Evolutionary conservation across 192 early-diverging fungal genomes (phyloP), one percentile per base, ranked within the genome.

Genomic region (Coemansia nantahalensis): DNA sequence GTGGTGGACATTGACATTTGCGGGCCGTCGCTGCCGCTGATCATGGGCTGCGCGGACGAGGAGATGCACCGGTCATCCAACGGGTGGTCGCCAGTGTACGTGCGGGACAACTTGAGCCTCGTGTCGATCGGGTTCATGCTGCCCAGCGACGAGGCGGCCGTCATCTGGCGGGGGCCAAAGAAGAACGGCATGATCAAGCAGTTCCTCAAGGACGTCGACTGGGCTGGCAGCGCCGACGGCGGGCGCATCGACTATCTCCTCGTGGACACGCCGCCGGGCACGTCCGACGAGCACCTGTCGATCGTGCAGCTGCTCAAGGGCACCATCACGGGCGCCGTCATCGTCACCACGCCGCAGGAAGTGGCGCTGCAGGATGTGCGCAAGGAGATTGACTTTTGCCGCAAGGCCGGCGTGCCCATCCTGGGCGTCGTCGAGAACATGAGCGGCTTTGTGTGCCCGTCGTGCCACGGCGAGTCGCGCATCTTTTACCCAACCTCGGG

Each of bases 401-500:
- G 58, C 30, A 68, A 62, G 37, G 91, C 92, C 50, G 79, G 80
- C 28, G 81, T 99, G 16, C 88, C 87, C 1, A 86, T 99, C 48
- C 68, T 97, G 18, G 96, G 96, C 5, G 71, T 99, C 4, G 90
- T 99, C 8, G 96, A 99, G 65, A 97, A 97, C 64, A 96, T 99
- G 96, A 83, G 83, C 52, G 96, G 94, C 8, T 99, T 96, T 73
- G 88, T 97, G 10, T 99, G 96, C 51, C 94, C 93, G 2, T 80
- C 79, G 18, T 98, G 96, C 65, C 54, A 82, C 13, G 78, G 79
- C 38, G 82, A 88, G 72, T 87, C 86, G 19, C 49, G 69, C 10
- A 88, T 92, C 45, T 92, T 92, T 51, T 77, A 83, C 5, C 81
- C 89, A 1, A 88, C 87, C 8, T 86, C 88, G 0, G 90, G 90